Base-by-base conservation (phyloP, 2,329 filamentous ascomycete species). In the Fusarium paranaense region DNA sequence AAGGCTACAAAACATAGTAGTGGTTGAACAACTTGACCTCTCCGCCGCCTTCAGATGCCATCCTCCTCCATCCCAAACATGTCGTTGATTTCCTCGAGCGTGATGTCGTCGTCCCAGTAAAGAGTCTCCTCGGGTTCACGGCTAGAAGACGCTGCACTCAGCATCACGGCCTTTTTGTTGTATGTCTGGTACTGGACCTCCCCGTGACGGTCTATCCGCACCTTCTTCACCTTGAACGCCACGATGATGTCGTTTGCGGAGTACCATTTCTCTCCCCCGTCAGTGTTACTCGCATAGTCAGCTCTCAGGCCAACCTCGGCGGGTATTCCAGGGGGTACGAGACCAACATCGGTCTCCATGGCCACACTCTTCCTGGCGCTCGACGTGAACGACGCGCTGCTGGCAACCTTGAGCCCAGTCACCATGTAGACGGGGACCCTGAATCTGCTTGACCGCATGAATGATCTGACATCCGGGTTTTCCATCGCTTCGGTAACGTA, bases 61-160 rank as follows among this genome's bases (percentile, higher is more conserved):
- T 58, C 63, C 22, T 37, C 40, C 30, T 1, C 52, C n/a, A 32
- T 25, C 33, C 16, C 25, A 42, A 40, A 63, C 40, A 56, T 60
- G 22, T 61, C 42, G n/a, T 60, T 18, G 10, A 60, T 32, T 13
- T 66, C 63, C n/a, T 66, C 63, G 18, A 42, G 33, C 25, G 54
- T 66, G 35, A 66, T 13, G 3, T 66, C 56, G 4, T 61, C 63
- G n/a, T 66, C 63, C 38, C 16, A n/a, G n/a, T n/a, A n/a, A n/a
- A n/a, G n/a, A n/a, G n/a, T n/a, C n/a, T n/a, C n/a, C n/a, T n/a
- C n/a, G n/a, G n/a, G n/a, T n/a, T n/a, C n/a, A n/a, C n/a, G n/a
- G 25, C 25, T 25, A 61, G 30, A 20, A 38, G 27, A 18, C 16
- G 16, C 7, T 20, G 37, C 58, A 35, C 45, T 58, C 27, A 38